These are phyloP conservation scores for Fusarium armeniacum DNA, from an alignment of 2,329 filamentous ascomycete genomes.

Conservation along the genomic window DNA sequence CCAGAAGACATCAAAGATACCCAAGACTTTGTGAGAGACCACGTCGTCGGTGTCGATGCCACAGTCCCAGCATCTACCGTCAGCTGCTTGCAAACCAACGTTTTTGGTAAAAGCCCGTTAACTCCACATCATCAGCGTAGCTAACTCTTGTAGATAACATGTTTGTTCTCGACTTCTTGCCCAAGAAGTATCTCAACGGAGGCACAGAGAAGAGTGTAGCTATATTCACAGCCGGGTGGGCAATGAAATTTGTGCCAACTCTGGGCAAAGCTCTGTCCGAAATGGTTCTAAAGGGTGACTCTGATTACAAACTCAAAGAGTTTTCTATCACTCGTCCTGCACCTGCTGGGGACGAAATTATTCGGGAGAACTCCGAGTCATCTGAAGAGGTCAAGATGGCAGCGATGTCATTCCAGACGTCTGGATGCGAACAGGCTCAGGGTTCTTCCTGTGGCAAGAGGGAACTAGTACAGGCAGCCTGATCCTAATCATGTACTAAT, in stretches of 20 bases:
- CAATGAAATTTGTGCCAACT: conserved; percentile 41
- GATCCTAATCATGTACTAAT: too few relatives aligned
- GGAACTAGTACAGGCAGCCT: not conserved
- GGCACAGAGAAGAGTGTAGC: conserved; percentile 31
- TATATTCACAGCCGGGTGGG: conserved; percentile 35
- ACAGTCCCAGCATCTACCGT: conserved; percentile 27
- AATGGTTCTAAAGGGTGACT: conserved; percentile 26
- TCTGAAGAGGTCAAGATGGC: not conserved
- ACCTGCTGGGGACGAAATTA: conserved; percentile 26
- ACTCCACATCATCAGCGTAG: accelerated
- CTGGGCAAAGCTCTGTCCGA: conserved; percentile 33
- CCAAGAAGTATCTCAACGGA: conserved; percentile 21
- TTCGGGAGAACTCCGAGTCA: not conserved
- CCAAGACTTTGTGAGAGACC: conserved; percentile 31
- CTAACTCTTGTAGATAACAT: conserved; percentile 32
- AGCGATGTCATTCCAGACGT: not conserved
- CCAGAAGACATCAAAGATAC: conserved; percentile 22
- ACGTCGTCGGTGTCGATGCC: conserved; percentile 26
- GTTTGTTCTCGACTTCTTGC: conserved; percentile 41
- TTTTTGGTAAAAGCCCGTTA: conserved; percentile 7
- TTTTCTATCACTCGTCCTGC: conserved; percentile 30
- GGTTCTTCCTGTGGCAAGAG: conserved; percentile 7
- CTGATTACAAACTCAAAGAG: conserved; percentile 20
- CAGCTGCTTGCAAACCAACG: conserved; percentile 34
- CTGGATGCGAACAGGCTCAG: not conserved